Evolutionary conservation across 1,284 basidiomycete species (phyloP), one percentile per base, ranked within the genome.

Genomic region (Ganoderma meredithae): DNA sequence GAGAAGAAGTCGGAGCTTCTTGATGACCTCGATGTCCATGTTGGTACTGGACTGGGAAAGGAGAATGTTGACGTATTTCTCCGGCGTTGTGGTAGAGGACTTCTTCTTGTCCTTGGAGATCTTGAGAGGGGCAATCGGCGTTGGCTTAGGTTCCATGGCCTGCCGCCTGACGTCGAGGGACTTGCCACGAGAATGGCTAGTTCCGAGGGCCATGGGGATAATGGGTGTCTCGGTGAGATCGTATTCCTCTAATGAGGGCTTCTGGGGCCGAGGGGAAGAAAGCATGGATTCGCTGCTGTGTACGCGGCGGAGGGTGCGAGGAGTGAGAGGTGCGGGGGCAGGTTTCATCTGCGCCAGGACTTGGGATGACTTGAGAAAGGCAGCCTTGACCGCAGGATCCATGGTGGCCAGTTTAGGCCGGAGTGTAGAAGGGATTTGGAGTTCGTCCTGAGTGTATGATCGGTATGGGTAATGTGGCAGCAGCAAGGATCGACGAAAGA

Each of bases 281-380:
- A 84, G 81, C 12, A 94, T 80, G 2, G 80, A 81, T 41, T 93
- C 91, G 70, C 85, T 92, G 75, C 92, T 94, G 70, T 86, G 88
- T 1, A 89, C 87, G 72, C 87, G 87, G 58, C 92, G 87, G 31
- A 93, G 77, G 31, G 76, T 73, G 63, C 75, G 78, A 36, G 76
- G 71, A 6, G 78, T 74, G 13, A 73, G 68, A 0, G 82, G 75
- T 25, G 76, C 71, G 22, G 84, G 74, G 0, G 66, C 64, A 17
- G 84, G 77, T 33, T 80, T 74, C 39, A 84, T 83, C 13, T 85
- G 78, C 33, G 86, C 83, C 74, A 95, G 83, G 15, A 88, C 86
- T 33, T 91, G 89, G 1, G 94, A 93, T 0, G 94, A 95, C 75
- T 93, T 94, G 65, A 96, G 82, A 92, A 96, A 95, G n/a, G 93